These are phyloP conservation scores for Saccharomycopsis microspora DNA, from an alignment of 805 yeast species.

Conservation along the genomic window DNA sequence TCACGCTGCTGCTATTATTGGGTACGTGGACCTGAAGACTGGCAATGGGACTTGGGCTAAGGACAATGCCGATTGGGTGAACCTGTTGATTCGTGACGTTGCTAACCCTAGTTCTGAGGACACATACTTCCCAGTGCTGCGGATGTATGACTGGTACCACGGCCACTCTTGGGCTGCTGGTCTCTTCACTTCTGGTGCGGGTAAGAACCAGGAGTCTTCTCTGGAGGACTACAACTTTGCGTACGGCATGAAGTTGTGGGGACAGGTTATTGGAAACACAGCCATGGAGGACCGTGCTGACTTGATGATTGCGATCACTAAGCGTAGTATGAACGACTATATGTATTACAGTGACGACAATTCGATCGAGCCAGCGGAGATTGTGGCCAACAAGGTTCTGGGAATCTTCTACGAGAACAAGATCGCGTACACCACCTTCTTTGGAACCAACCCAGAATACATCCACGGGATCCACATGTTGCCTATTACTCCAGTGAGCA, in stretches of 20 bases:
- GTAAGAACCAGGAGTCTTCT: constrained; percentile 60
- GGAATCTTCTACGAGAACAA: constrained; percentile 69
- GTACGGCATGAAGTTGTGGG: constrained; percentile 66
- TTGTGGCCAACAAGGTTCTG: constrained; percentile 47
- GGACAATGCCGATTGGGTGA: constrained; percentile 44
- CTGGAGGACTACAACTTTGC: constrained; percentile 64
- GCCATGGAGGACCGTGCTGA: constrained; percentile 44
- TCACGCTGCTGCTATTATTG: constrained; percentile 56
- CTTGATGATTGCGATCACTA: constrained; percentile 46
- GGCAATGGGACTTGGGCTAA: constrained; percentile 35
- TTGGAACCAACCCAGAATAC: constrained; percentile 48
- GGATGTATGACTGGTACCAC: constrained; percentile 59
- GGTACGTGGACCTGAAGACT: constrained; percentile 41
- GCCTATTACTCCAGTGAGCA: constrained; percentile 54
- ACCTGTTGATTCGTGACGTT: constrained; percentile 52
- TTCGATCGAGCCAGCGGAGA: constrained; percentile 36
- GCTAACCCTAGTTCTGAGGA: constrained; percentile 50
- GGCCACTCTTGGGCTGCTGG: constrained; percentile 78
- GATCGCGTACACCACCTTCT: constrained; percentile 61
- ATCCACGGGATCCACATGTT: constrained; percentile 76
- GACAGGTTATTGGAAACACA: constrained; percentile 38
- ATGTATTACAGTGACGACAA: constrained; percentile 39
- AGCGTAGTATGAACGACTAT: constrained; percentile 43
- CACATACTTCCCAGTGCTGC: constrained; percentile 47
- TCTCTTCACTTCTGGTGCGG: constrained; percentile 48